Conservation (phyloP, 2,329 filamentous ascomycete species). For the Trichoderma lentiforme region DNA sequence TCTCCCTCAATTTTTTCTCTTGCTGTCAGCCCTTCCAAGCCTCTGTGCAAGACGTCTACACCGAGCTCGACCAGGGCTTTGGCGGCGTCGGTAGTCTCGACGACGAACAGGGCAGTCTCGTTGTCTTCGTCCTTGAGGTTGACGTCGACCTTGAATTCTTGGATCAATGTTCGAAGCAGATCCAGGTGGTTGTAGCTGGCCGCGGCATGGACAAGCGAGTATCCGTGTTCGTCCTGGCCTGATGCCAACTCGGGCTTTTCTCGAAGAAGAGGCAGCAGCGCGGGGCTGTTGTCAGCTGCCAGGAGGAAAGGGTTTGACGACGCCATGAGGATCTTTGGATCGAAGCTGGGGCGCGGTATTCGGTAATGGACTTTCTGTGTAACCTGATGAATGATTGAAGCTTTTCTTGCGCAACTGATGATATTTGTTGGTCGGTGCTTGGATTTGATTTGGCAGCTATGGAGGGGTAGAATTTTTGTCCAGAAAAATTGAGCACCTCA, state of each 20-base stretch:
- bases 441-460: background rate
- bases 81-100: constrained; percentile 76
- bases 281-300: constrained; percentile 75
- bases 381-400: background rate
- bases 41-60: constrained; percentile 61
- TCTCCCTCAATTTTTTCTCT: constrained; percentile 76
- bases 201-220: constrained; percentile 89
- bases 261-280: constrained; percentile 71
- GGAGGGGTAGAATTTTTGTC: constrained; percentile 4
- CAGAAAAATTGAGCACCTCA: background rate
- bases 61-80: constrained; percentile 75
- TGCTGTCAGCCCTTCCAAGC: constrained; percentile 75
- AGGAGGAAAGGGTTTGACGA: constrained; percentile 65
- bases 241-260: constrained; percentile 73
- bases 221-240: constrained; percentile 84
- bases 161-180: constrained; percentile 71
- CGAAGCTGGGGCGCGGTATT: background rate
- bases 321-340: constrained; percentile 37
- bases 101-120: constrained; percentile 93
- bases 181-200: constrained; percentile 86
- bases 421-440: background rate
- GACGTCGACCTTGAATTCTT: constrained; percentile 72
- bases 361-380: background rate
- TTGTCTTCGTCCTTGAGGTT: constrained; percentile 85
- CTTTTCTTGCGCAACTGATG: background rate